Conservation (phyloP, 2,329 filamentous ascomycete species). For the Penicillium rolfsii region DNA sequence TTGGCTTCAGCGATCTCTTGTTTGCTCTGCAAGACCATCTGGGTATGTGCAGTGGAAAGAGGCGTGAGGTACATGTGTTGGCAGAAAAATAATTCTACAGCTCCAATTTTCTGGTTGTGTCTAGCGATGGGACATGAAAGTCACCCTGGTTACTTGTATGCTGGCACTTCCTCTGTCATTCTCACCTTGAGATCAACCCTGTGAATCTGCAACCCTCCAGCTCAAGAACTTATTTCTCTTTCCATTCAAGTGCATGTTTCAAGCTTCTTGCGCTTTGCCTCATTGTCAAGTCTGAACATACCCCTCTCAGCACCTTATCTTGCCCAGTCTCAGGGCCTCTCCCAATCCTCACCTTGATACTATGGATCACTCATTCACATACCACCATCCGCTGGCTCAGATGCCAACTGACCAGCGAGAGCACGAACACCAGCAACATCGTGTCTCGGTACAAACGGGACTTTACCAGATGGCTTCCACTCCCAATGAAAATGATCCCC, state of each 20-base stretch:
- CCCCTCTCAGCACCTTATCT: background rate
- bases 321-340: background rate
- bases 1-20: slow-evolving; percentile 20
- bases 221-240: slow-evolving; percentile 13
- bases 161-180: slow-evolving; percentile 14
- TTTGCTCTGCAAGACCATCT: slow-evolving; percentile 26
- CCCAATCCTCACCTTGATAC: slow-evolving; percentile 1
- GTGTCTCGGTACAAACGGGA: slow-evolving; percentile 25
- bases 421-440: slow-evolving; percentile 19
- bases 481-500: slow-evolving; percentile 10
- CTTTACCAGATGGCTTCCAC: slow-evolving; percentile 12
- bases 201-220: slow-evolving; percentile 12
- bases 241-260: slow-evolving; percentile 13
- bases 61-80: slow-evolving; percentile 34
- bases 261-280: slow-evolving; percentile 13
- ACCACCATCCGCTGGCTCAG: slow-evolving; percentile 27
- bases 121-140: slow-evolving; percentile 18
- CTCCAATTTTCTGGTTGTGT: slow-evolving; percentile 26
- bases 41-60: slow-evolving; percentile 30
- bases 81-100: slow-evolving; percentile 20
- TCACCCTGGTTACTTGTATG: slow-evolving; percentile 24
- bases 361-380: slow-evolving; percentile 31
- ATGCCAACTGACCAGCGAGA: slow-evolving; percentile 30
- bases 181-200: slow-evolving; percentile 8
- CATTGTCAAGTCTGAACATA: slow-evolving; percentile 1